phyloP scores from a whole-genome alignment of 2,329 filamentous ascomycete species.

The Cladosporium sp. region DNA sequence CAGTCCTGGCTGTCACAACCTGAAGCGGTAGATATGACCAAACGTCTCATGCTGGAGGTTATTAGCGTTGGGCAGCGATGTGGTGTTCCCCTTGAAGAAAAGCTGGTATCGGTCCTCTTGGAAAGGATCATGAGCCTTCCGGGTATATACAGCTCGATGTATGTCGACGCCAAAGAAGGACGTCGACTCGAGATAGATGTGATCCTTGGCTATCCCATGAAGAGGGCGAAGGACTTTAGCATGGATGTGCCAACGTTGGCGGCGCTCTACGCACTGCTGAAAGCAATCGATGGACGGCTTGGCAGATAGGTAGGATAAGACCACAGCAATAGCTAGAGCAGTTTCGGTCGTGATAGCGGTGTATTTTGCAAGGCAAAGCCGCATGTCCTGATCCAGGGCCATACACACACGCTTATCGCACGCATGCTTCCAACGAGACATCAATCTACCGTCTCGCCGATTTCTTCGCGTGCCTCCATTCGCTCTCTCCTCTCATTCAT shows the following conservation, averaged over 20 bases:
- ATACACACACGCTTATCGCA: not conserved
- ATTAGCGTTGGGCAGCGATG: conserved; percentile 43
- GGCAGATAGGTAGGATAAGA: not conserved
- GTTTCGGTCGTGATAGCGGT: not conserved
- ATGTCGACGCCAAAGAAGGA: conserved; percentile 44
- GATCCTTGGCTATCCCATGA: conserved; percentile 46
- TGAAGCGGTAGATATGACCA: conserved; percentile 42
- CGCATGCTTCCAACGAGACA: not conserved
- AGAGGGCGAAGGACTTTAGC: conserved; percentile 42
- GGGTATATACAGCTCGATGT: conserved; percentile 48
- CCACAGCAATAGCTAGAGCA: not conserved
- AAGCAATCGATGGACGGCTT: conserved; percentile 30
- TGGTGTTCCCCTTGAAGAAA: conserved; percentile 41
- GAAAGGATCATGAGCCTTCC: conserved; percentile 43
- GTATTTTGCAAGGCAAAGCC: not conserved
- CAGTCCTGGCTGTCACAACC: conserved; percentile 46
- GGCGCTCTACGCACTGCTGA: conserved; percentile 39
- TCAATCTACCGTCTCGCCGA: conserved; percentile 8
- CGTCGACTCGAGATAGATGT: conserved; percentile 50
- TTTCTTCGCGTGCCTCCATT: conserved; percentile 24
- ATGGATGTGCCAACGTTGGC: conserved; percentile 44
- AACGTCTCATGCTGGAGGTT: conserved; percentile 45
- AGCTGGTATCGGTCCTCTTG: conserved; percentile 42
- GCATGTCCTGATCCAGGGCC: not conserved
- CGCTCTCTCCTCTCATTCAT: conserved; percentile 32